These are phyloP conservation scores for Dittrichia graveolens DNA, from an alignment of 129 eudicot species.

Conservation along the genomic window DNA sequence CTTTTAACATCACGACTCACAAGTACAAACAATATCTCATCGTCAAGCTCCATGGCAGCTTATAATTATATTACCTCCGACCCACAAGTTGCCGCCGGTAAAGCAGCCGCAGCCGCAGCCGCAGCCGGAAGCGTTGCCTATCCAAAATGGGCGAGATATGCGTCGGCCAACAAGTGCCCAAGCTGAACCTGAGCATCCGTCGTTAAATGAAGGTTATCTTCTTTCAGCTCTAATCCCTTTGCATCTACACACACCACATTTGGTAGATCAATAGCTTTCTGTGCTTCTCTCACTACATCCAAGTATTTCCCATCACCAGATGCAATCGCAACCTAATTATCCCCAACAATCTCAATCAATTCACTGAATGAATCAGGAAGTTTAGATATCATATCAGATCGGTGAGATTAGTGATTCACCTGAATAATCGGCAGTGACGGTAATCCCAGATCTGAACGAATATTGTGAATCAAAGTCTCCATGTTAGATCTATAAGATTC, in stretches of 20 bases:
- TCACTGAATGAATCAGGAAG: background rate
- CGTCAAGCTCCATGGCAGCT: too few relatives aligned
- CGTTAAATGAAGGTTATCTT: conserved; percentile 72
- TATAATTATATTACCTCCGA: background rate
- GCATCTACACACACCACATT: conserved; percentile 82
- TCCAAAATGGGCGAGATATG: conserved; percentile 61
- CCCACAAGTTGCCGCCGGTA: background rate
- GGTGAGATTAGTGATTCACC: conserved; percentile 42
- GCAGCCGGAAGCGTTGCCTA: conserved; percentile 2
- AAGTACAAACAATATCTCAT: too few relatives aligned
- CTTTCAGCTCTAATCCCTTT: conserved; percentile 60
- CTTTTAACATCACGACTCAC: too few relatives aligned
- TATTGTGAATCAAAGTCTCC: conserved; percentile 58
- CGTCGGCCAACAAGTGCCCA: conserved; percentile 71
- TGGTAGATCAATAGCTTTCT: conserved; percentile 57
- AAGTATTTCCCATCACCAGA: conserved; percentile 52
- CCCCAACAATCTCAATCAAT: conserved; percentile 4
- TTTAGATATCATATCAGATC: background rate
- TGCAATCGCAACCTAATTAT: conserved; percentile 70
- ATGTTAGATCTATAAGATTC: conserved; percentile 51
- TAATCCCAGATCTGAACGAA: conserved; percentile 66
- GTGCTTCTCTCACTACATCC: conserved; percentile 63
- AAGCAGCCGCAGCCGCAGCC: background rate
- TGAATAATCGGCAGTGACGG: conserved; percentile 81
- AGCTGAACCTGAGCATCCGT: conserved; percentile 68